phyloP scores from a whole-genome alignment of 148 eudicot species.

The Rhododendron williamsianum region DNA sequence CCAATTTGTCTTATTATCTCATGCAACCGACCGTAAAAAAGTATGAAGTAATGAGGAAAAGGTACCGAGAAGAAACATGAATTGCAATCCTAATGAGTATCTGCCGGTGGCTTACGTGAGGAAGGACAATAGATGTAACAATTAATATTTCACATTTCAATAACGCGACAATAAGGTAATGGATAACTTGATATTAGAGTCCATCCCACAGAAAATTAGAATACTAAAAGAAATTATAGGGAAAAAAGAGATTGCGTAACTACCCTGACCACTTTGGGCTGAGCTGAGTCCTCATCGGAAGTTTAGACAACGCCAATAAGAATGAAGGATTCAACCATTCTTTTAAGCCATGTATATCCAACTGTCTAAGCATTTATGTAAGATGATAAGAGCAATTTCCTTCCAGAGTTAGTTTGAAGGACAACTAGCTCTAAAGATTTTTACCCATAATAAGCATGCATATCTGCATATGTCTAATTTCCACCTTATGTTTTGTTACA shows the following conservation, averaged over 20 bases:
- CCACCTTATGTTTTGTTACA: background rate
- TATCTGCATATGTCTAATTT: background rate
- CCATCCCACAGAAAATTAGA: background rate
- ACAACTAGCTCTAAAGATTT: background rate
- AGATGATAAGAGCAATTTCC: background rate
- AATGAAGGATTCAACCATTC: background rate
- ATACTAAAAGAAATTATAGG: background rate
- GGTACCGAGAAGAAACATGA: background rate
- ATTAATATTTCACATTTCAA: background rate
- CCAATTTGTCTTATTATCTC: background rate
- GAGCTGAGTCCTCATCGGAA: background rate
- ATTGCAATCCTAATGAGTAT: background rate
- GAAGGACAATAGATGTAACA: background rate
- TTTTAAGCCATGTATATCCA: background rate
- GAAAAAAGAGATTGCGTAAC: background rate
- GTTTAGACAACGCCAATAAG: background rate
- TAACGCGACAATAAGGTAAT: background rate
- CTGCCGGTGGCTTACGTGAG: background rate
- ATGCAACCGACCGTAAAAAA: background rate
- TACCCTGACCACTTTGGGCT: background rate
- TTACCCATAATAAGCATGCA: background rate
- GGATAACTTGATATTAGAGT: background rate
- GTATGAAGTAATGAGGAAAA: background rate
- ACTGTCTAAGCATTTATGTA: too few relatives aligned
- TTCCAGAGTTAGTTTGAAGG: background rate